Base-by-base conservation (phyloP, 2,329 filamentous ascomycete genomes). In the Nemania serpens region DNA sequence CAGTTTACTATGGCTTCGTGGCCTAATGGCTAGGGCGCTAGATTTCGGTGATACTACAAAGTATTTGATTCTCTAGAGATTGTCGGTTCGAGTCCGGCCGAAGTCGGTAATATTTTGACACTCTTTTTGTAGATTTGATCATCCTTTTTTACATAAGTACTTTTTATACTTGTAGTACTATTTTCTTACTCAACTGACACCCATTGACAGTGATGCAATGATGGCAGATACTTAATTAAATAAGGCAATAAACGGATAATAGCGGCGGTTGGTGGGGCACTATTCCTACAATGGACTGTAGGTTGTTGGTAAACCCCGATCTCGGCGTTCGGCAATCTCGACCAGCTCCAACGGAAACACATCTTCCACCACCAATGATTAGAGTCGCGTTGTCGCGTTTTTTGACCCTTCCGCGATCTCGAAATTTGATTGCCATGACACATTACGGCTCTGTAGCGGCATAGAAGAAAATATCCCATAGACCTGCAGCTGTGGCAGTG, bases 1-100 rank as follows among this genome's bases (percentile, higher is more conserved):
- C 34, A n/a, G 4, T 5, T 39, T 12, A 12, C 17, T 4, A n/a
- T 9, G 60, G 61, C 58, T 52, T 60, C 61, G 61, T 72, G 70
- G 69, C 70, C 68, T 70, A 71, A 73, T 71, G 70, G 69, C 70
- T 66, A 73, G 69, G 67, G 71, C 70, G 69, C 68, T 67, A 73
- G 69, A 73, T 73, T 72, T 73, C 69, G 70, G 71, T 68, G 42
- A 20, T 29, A 20, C n/a, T n/a, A n/a, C 36, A 41, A 10, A 36
- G 20, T 48, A 61, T 42, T 29, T 43, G 46, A 58, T 61, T 15
- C 70, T 72, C 69, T 71, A 66, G 68, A 73, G 68, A 71, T 72
- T 73, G 69, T 67, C 66, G 70, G 71, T 73, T 73, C 71, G 71
- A 72, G 65, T 69, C 71, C 71, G 70, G 67, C 66, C 63, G 66